Base-by-base conservation (phyloP, 768 basidiomycete species). In the Tylopilus cervinicoccineus region DNA sequence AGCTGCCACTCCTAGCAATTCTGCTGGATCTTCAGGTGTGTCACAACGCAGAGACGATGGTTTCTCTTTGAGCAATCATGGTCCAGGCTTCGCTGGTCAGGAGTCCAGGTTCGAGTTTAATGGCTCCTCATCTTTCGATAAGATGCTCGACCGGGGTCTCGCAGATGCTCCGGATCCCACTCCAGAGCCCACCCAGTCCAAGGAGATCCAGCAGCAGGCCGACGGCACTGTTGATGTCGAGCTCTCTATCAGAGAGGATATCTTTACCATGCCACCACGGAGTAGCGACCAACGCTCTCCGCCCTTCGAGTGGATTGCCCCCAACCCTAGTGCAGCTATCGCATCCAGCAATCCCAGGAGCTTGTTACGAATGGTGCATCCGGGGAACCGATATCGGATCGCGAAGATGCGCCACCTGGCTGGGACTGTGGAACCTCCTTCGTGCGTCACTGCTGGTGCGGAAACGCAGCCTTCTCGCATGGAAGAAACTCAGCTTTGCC, bases 1-100 rank as follows among this genome's bases (percentile, higher is more conserved):
- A 2, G 76, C 67, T 40, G 68, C 76, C 31, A 84, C 83, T 38
- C 83, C 83, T 16, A 68, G 64, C 11, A 55, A 70, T 42, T 76
- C 76, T 0, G 70, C 62, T 27, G 66, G 68, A 43, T 63, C 56
- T 40, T 51, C 48, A 14, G 50, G 40, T 27, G 23, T 44, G 7
- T 54, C 61, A 55, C 64, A 45, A 20, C 26, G 43, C 45, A 40
- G 33, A 38, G 40, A 39, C n/a, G 45, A 47, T n/a, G 38, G 16
- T 24, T 51, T 59, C 28, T 47, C 47, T 36, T 48, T 53, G 38
- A 45, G 22, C 34, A 31, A 38, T 28, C 59, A 52, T 13, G 40
- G n/a, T 9, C 45, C 46, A 29, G 53, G 56, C 22, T 48, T 47
- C 23, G 36, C 38, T 29, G 55, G 59, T 48, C 64, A 62, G 38